Conservation (phyloP, 2,329 filamentous ascomycete genomes). For the Truncatella angustata region DNA sequence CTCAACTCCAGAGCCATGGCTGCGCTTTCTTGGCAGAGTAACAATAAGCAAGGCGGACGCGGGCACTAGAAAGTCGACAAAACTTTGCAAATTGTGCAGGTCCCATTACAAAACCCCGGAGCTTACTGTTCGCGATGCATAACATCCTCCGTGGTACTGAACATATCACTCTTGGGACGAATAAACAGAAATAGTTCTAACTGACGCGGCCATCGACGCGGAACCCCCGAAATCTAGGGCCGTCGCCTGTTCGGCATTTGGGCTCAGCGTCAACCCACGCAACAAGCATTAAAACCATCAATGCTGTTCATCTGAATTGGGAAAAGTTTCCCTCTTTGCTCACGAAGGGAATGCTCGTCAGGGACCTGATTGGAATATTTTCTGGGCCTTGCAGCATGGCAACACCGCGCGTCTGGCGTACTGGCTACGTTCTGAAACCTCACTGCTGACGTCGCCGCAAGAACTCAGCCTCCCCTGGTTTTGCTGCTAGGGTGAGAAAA, state of each 20-base stretch:
- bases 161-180: not conserved
- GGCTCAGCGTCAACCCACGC: not conserved
- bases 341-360: not conserved
- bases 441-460: conserved; percentile 4
- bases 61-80: not conserved
- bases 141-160: not conserved
- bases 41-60: not conserved
- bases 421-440: conserved; percentile 3
- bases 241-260: not conserved
- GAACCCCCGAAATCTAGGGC: not conserved
- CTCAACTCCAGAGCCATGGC: not conserved
- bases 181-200: too few species aligned
- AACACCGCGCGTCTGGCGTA: conserved; percentile 1
- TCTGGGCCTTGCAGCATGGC: not conserved
- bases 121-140: too few species aligned
- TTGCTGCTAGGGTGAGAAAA: not conserved
- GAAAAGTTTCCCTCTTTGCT: not conserved
- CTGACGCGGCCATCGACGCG: not conserved
- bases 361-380: not conserved
- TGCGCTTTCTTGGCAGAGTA: not conserved
- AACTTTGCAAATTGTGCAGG: not conserved
- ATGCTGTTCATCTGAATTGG: not conserved
- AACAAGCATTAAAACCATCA: not conserved
- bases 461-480: conserved; percentile 3
- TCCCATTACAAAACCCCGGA: not conserved